phyloP scores from a whole-genome alignment of 2,329 filamentous ascomycete species.

The Neocatenulostroma microsporum region DNA sequence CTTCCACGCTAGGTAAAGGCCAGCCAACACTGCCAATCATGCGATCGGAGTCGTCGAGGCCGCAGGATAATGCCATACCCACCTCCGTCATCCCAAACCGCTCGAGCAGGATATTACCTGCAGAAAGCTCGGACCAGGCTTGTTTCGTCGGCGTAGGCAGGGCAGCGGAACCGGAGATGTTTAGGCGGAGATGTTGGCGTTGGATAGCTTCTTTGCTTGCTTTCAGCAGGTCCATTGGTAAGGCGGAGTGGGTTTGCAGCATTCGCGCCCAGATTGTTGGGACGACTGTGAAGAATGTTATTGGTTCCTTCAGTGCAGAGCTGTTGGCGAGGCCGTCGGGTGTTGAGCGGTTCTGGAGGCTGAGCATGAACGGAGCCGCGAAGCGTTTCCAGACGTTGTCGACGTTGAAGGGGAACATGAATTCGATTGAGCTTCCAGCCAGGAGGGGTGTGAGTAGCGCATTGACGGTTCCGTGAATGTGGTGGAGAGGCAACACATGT shows the following conservation, averaged over 20 bases:
- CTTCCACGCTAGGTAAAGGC: constrained; percentile 82
- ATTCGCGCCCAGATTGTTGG: constrained; percentile 92
- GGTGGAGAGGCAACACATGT: constrained; percentile 86
- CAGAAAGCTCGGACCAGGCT: constrained; percentile 72
- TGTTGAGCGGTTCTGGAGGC: too few relatives aligned
- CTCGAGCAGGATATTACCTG: constrained; percentile 82
- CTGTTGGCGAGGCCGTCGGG: constrained; percentile 37
- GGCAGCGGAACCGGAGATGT: constrained; percentile 90
- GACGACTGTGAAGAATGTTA: constrained; percentile 93
- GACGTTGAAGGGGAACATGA: constrained; percentile 89
- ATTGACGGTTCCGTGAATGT: constrained; percentile 95
- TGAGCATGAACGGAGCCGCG: constrained; percentile 65
- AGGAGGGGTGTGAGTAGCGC: constrained; percentile 85
- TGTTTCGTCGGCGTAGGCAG: constrained; percentile 81
- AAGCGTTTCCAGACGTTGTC: constrained; percentile 79
- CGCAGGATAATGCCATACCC: constrained; percentile 93
- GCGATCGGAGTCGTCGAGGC: constrained; percentile 66
- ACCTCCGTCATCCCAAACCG: constrained; percentile 99
- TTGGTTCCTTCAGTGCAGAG: constrained; percentile 43
- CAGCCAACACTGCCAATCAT: constrained; percentile 90
- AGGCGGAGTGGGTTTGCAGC: constrained; percentile 57
- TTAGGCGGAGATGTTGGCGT: constrained; percentile 70
- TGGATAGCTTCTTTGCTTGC: constrained; percentile 64
- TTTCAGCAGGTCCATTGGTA: constrained; percentile 54
- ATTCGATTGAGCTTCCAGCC: constrained; percentile 81